Base-by-base conservation (phyloP, 2,329 filamentous ascomycete species). In the Gaeumannomyces sp. region DNA sequence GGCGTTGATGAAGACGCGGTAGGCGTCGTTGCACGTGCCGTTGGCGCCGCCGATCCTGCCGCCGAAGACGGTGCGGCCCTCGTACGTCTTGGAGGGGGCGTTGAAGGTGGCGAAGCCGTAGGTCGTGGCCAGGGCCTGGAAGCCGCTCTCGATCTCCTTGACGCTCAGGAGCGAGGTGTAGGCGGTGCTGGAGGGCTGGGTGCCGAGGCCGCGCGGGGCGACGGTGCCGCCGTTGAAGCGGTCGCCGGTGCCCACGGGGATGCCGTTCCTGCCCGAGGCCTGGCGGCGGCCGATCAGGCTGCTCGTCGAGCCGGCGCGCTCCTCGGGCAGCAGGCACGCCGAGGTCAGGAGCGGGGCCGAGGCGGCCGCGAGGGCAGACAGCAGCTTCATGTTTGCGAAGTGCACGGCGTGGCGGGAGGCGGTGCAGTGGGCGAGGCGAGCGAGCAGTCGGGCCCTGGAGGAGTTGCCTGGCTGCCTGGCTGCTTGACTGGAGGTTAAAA, bases 1-100 rank as follows among this genome's bases (percentile, higher is more conserved):
- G n/a, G 79, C 80, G 66, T 81, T 81, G 65, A 87, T 73, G 70
- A 82, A 83, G 33, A 84, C 78, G 53, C 80, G 77, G 69, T 82
- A 63, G 4, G 50, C 62, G 31, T 63, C 53, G 62, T n/a, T 61
- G 35, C 33, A 35, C 4, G 81, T 63, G 73, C 73, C 50, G 45
- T 64, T 66, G 65, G 76, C 76, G 4, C 62, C 62, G 31, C 62
- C 62, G 53, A 63, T 25, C 10, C 22, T 53, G 25, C 71, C 75
- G 10, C 77, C 80, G 28, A 74, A 70, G 27, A 80, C 72, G 3
- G 72, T 72, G 3, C 76, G 75, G 28, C 76, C 76, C 60, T 82
- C 75, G 67, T 79, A 76, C 0, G 80, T 83, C 69, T 74, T 75
- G 68, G 77, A 71, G 0, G 81, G 80, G 1, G 79, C 72, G 2